phyloP scores from a whole-genome alignment of 2,329 filamentous ascomycete genomes.

The Pseudogymnoascus sp. region DNA sequence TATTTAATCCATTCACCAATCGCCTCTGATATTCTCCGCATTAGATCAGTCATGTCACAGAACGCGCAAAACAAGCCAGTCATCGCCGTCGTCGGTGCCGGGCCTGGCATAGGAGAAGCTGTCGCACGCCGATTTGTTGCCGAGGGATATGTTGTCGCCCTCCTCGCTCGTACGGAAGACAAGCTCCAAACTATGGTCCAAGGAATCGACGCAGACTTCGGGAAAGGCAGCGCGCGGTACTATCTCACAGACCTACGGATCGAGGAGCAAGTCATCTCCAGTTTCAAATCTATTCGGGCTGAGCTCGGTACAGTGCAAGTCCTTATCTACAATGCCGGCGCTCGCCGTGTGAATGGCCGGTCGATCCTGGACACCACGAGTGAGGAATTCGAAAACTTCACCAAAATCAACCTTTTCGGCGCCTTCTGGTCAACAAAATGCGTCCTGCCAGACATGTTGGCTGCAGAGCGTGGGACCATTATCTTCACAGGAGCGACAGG shows the following conservation, averaged over 20 bases:
- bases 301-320: conserved; percentile 16
- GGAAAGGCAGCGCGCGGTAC: conserved; percentile 14
- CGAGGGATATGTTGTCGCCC: conserved; percentile 16
- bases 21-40: background rate
- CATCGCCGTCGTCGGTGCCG: conserved; percentile 18
- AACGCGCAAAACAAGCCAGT: conserved; percentile 15
- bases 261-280: conserved; percentile 14
- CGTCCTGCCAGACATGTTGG: conserved; percentile 18
- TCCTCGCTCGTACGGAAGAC: conserved; percentile 18
- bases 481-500: conserved; percentile 83
- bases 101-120: conserved; percentile 19
- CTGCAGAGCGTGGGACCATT: conserved; percentile 30
- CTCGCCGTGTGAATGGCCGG: conserved; percentile 18
- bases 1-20: background rate
- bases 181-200: conserved; percentile 17
- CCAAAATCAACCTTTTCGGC: conserved; percentile 21
- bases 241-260: conserved; percentile 18
- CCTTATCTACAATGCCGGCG: conserved; percentile 19
- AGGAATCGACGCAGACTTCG: conserved; percentile 14
- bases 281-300: conserved; percentile 19
- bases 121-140: conserved; percentile 17
- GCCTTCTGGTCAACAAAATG: conserved; percentile 18
- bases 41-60: conserved; percentile 6
- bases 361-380: conserved; percentile 16
- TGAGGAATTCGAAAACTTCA: conserved; percentile 19